Base-by-base conservation (phyloP, 305 asterid genomes). In the Fraxinus xanthoxyloides region DNA sequence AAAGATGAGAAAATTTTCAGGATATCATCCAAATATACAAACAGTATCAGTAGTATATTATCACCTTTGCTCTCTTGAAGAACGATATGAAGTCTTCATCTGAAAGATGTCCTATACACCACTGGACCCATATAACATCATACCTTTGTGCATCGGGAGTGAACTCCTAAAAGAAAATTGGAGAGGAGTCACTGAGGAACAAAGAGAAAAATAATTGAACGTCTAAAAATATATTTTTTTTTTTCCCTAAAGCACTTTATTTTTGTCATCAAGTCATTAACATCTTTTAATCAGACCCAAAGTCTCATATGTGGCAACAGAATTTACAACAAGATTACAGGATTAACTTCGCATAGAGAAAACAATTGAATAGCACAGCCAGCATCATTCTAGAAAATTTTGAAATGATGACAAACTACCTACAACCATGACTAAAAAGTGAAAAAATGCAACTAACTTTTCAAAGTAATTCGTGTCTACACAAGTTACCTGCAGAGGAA, bases 51-150 rank as follows among this genome's bases (percentile, higher is more conserved):
- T 69, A 28, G 74, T 28, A 28, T 1, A 67, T 43, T 28, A 79
- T 83, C 85, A 92, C 97, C 98, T 91, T 89, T 80, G 99, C 97
- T 82, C 97, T 91, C 40, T 87, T 86, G 89, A 95, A 94, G 87
- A 95, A 95, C 72, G 95, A 85, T 36, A 95, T 85, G 43, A 95
- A 87, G 84, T 95, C 99, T 48, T 95, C 98, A 85, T 95, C 98
- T 28, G 97, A 90, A 81, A 95, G 97, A 88, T 95, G 99, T 51
- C 98, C 98, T 79, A 95, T 95, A 80, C 99, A 95, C 99, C 99
- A 95, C 84, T 95, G 99, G 69, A 95, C 88, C 99, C 99, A 95
- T 88, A 95, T 95, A 82, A 95, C 80, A 79, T 95, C 95, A 26
- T 94, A 95, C 84, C 99, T 91, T 88, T 78, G 86, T 79, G 92